phyloP scores from a whole-genome alignment of 169 alveolate genomes.

The Cryptosporidium muris region DNA sequence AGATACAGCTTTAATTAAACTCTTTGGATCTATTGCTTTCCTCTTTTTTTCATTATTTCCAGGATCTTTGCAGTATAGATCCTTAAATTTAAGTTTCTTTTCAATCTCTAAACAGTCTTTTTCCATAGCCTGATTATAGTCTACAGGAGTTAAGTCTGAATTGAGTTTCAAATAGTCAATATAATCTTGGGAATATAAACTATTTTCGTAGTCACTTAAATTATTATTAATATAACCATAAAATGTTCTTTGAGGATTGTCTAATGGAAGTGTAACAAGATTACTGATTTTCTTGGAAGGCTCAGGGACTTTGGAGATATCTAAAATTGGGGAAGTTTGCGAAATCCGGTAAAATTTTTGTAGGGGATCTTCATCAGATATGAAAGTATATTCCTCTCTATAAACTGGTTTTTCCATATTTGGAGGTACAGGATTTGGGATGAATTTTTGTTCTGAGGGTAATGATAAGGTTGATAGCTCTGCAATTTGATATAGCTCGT shows the following conservation, averaged over 20 bases:
- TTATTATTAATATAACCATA: conserved; percentile 28
- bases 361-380: too few relatives aligned
- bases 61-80: conserved; percentile 18
- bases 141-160: neutral
- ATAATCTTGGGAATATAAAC: conserved; percentile 16
- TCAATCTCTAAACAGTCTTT: conserved; percentile 43
- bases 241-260: neutral
- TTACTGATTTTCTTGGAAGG: too few relatives aligned
- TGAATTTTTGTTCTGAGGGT: too few relatives aligned
- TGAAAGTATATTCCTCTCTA: too few relatives aligned
- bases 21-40: conserved; percentile 37
- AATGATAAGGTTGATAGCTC: neutral
- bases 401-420: too few relatives aligned
- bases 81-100: conserved; percentile 30
- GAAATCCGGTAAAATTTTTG: too few relatives aligned
- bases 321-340: too few relatives aligned
- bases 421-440: too few relatives aligned
- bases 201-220: conserved; percentile 36
- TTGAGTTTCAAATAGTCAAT: conserved; percentile 15
- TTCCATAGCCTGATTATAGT: conserved; percentile 10
- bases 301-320: too few relatives aligned
- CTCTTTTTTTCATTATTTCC: neutral
- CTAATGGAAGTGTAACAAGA: too few relatives aligned
- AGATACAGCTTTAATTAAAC: conserved; percentile 23
- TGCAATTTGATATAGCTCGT: conserved; percentile 64